These are phyloP conservation scores for Leccinum broughii DNA, from an alignment of 768 basidiomycete genomes.

Conservation along the genomic window DNA sequence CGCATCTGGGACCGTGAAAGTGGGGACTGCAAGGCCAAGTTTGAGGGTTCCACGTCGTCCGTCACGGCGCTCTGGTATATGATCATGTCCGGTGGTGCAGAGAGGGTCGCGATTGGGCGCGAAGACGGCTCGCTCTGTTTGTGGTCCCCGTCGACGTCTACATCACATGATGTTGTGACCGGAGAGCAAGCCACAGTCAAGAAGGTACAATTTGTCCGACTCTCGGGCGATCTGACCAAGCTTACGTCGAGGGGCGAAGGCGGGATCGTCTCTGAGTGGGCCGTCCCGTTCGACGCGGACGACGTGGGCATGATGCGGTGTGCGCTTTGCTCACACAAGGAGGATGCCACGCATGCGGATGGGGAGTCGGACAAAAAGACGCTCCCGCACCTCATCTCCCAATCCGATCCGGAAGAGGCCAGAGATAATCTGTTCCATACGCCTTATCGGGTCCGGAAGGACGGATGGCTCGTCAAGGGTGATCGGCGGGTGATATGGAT, in stretches of 20 bases:
- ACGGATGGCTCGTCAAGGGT: slow-evolving; percentile 22
- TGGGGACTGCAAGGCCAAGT: slow-evolving; percentile 14
- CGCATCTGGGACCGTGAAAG: slow-evolving; percentile 20
- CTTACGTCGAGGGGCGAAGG: slow-evolving; percentile 8
- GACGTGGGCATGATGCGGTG: neutral
- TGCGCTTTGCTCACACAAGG: neutral
- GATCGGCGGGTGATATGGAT: slow-evolving; percentile 21
- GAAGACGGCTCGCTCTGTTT: slow-evolving; percentile 17
- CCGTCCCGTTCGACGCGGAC: neutral
- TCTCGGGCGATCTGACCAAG: neutral
- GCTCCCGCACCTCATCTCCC: slow-evolving; percentile 8
- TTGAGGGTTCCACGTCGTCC: neutral
- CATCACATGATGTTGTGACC: no score
- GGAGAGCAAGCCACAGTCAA: no score
- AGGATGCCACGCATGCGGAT: neutral
- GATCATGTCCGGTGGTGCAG: neutral
- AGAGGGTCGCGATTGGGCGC: slow-evolving; percentile 15
- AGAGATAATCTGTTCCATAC: slow-evolving; percentile 9
- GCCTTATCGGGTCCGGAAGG: slow-evolving; percentile 17
- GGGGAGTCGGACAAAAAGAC: neutral
- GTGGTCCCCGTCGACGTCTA: no score
- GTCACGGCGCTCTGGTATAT: slow-evolving; percentile 23
- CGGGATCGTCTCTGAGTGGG: no score
- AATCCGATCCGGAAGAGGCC: slow-evolving; percentile 10
- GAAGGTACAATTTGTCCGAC: no score